Evolutionary conservation across 768 basidiomycete species (phyloP).

Genomic region (Dioszegia aurantiaca): DNA sequence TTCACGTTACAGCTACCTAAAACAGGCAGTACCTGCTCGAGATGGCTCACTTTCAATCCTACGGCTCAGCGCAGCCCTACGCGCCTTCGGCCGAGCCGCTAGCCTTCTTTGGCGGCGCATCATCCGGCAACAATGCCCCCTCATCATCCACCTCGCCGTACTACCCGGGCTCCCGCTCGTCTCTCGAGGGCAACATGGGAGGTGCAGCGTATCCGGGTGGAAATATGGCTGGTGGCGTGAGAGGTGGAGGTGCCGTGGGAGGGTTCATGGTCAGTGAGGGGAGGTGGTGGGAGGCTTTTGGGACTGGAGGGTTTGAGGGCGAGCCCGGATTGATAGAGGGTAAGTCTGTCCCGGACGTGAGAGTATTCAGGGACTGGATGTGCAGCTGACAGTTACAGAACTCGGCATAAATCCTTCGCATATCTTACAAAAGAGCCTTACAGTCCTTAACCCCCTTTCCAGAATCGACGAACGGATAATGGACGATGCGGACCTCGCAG

Average conservation of each 20-base stretch:
- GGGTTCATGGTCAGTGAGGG: slow-evolving; percentile 69
- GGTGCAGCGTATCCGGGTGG: slow-evolving; percentile 12
- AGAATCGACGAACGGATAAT: slow-evolving; percentile 86
- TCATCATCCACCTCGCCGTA: slow-evolving; percentile 33
- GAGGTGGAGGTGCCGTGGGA: slow-evolving; percentile 43
- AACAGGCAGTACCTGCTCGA: background rate
- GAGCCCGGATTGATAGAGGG: slow-evolving; percentile 95
- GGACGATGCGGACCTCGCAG: slow-evolving; percentile 98
- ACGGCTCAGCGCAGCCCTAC: slow-evolving; percentile 13
- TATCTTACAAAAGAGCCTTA: slow-evolving; percentile 87
- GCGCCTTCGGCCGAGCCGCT: slow-evolving; percentile 34
- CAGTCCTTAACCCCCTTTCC: slow-evolving; percentile 88
- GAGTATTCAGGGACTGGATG: no score
- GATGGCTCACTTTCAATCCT: slow-evolving; percentile 12
- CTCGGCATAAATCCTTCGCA: slow-evolving; percentile 97
- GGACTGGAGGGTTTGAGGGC: slow-evolving; percentile 90
- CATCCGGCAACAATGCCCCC: background rate
- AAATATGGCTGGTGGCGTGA: slow-evolving; percentile 11
- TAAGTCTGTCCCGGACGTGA: slow-evolving; percentile 54
- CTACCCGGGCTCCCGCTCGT: slow-evolving; percentile 35
- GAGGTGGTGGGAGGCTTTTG: slow-evolving; percentile 94
- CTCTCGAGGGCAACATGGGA: slow-evolving; percentile 34
- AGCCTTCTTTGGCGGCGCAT: slow-evolving; percentile 46
- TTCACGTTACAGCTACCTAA: background rate
- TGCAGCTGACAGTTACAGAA: no score